Conservation (phyloP, 441 rosid genomes). For the Euphorbia schlechtendalii region DNA sequence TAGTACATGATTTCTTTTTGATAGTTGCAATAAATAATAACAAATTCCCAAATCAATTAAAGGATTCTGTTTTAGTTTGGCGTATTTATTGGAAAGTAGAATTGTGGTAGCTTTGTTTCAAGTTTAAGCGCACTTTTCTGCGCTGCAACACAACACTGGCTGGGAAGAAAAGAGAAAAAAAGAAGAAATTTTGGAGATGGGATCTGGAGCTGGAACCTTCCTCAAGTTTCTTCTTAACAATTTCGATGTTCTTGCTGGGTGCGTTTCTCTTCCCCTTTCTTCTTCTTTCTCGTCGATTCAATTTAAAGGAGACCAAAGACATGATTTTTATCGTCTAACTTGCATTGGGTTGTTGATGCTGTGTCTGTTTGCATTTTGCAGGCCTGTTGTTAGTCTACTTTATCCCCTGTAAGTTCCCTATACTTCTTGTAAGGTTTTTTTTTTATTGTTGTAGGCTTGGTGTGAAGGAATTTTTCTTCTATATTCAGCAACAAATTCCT, state of each 20-base stretch:
- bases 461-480: background rate
- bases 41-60: no score
- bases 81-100: background rate
- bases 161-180: background rate
- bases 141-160: background rate
- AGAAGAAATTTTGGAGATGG: slow-evolving; percentile 15
- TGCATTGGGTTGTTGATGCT: slow-evolving; percentile 6
- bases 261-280: slow-evolving; percentile 13
- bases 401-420: slow-evolving; percentile 77
- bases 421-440: no score
- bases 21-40: no score
- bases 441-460: background rate
- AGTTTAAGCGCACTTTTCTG: slow-evolving; percentile 1
- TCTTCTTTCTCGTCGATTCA: no score
- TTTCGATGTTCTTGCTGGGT: slow-evolving; percentile 97
- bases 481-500: background rate
- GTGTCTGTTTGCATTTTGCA: slow-evolving; percentile 29
- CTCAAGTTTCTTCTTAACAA: slow-evolving; percentile 68
- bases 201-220: slow-evolving; percentile 61
- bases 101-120: no score
- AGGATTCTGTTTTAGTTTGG: no score
- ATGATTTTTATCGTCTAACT: background rate
- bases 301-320: no score
- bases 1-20: no score
- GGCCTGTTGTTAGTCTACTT: slow-evolving; percentile 86